Percentiles rank a stretch among this genome's conserved stretches.
These are phyloP conservation scores for Diospyros kaki DNA, from an alignment of 148 eudicot species.

Conservation along the genomic window DNA sequence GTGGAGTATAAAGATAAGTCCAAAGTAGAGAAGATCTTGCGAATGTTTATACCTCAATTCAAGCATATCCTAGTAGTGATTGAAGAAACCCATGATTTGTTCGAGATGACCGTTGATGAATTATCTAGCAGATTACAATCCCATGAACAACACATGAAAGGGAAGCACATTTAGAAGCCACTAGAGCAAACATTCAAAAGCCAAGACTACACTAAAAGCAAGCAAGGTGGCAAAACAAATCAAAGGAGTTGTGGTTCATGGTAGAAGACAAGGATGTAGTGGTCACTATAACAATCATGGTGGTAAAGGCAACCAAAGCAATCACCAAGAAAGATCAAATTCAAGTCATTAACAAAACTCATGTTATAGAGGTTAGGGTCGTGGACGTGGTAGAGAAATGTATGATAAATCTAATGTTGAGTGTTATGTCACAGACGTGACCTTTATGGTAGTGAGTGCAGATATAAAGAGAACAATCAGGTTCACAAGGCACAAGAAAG, in stretches of 20 bases:
- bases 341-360: no score
- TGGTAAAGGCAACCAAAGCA: no score
- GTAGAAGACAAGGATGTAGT: not conserved
- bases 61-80: not conserved
- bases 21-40: not conserved
- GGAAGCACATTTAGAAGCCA: not conserved
- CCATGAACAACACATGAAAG: not conserved
- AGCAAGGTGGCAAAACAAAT: not conserved
- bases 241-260: not conserved
- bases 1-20: not conserved
- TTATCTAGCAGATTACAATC: not conserved
- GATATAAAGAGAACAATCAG: not conserved
- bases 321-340: no score
- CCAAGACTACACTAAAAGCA: not conserved
- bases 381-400: slow-evolving; percentile 12
- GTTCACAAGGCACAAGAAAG: not conserved
- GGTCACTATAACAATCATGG: no score
- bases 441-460: slow-evolving; percentile 19
- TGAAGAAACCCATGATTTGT: not conserved
- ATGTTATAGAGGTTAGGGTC: not conserved
- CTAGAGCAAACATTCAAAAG: not conserved
- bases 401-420: slow-evolving; percentile 17
- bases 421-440: slow-evolving; percentile 19
- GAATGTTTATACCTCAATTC: not conserved
- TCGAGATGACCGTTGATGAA: not conserved